Conservation (phyloP, 1,284 basidiomycete genomes). For the Sanguinoderma infundibulare region DNA sequence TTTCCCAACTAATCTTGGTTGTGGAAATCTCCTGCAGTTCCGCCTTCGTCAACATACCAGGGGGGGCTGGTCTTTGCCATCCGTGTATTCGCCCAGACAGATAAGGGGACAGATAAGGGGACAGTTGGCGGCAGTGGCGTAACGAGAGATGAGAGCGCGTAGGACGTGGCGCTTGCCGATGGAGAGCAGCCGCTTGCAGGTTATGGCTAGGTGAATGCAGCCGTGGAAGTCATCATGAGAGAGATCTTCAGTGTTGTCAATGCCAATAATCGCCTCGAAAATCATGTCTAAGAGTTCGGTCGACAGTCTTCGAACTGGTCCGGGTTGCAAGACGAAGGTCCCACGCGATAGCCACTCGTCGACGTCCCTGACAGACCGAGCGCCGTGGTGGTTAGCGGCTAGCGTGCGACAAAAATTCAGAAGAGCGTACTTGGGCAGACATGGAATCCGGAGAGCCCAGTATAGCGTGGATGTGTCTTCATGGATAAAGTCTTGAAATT, state of each 20-base stretch:
- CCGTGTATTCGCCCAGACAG: conserved; percentile 13
- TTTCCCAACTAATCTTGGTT: too few relatives aligned
- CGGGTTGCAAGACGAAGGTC: not conserved
- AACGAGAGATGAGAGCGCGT: not conserved
- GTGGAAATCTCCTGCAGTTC: conserved; percentile 2
- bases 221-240: not conserved
- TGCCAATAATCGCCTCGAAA: not conserved
- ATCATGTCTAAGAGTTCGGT: not conserved
- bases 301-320: not conserved
- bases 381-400: too few relatives aligned
- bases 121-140: too few relatives aligned
- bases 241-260: too few relatives aligned
- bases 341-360: not conserved
- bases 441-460: not conserved
- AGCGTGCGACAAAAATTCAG: not conserved
- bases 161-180: conserved; percentile 8
- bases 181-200: conserved; percentile 10
- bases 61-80: conserved; percentile 11
- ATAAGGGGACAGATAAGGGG: conserved; percentile 18
- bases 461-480: not conserved
- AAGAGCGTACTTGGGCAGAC: not conserved
- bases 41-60: conserved; percentile 10
- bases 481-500: too few relatives aligned
- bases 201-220: conserved; percentile 2
- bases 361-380: not conserved